Evolutionary conservation across 352 stramenopile genomes (phyloP), one percentile per base, ranked within the genome.

Genomic region (Phytophthora aleatoria): DNA sequence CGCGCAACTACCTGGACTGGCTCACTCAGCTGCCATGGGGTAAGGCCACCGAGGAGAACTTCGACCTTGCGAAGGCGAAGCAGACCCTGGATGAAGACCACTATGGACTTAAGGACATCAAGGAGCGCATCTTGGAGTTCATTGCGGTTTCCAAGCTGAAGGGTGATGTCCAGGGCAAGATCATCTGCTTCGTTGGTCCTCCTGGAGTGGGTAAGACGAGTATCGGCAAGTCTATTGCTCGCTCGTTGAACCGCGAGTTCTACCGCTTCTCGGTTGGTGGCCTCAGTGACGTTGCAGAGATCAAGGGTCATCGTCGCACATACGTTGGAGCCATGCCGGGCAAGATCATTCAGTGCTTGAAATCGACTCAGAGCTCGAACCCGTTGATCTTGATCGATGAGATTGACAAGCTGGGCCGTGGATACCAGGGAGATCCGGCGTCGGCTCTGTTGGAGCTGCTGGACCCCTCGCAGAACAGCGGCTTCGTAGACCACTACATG

Each of bases 321-420:
- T 99, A 99, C 73, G 89, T 99, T 16, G 98, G 97, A 28, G 96
- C 97, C 0, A 99, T 99, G 97, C 98, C 98, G 0, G 98, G 98
- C 52, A 99, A 99, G 66, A 88, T 99, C 7, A 98, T 99, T 57
- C 97, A 99, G 76, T 98, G 95, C 58, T 79, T 99, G n/a, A 99
- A 99, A 80, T 93, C 83, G 1, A 97, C 94, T 2, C 91, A 97
- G 50, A 98, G 91, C 50, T 96, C 85, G 24, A 99, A 99, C 76
- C 97, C 97, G 27, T 64, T 99, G n/a, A 91, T 99, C 28, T 71
- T 99, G 24, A 99, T 99, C 64, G 98, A 99, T 75, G 92, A 98
- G 52, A 96, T 98, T 51, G 92, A 98, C 72, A 98, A 98, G 63
- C 73, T 94, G 20, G 85, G 89, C 9, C 79, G 80, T 31, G 87